phyloP scores from a whole-genome alignment of 1,284 basidiomycete genomes.

The Cutaneotrichosporon cavernicola region DNA sequence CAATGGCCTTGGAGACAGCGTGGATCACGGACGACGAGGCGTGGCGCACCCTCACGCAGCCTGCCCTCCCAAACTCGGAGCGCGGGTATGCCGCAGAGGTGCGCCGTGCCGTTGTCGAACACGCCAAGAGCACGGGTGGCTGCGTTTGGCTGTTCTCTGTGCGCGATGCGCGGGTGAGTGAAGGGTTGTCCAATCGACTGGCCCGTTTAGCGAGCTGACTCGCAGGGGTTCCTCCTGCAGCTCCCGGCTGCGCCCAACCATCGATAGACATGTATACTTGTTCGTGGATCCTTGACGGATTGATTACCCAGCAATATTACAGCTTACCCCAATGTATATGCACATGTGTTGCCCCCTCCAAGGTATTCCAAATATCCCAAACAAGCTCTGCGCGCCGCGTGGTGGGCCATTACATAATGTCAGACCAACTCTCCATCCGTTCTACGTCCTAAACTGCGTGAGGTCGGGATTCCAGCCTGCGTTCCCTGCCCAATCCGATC shows the following conservation, averaged over 20 bases:
- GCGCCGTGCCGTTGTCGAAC: conserved; percentile 31
- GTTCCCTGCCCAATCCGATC: neutral
- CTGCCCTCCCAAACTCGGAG: conserved; percentile 29
- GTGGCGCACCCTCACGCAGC: conserved; percentile 36
- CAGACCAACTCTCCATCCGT: too few relatives aligned
- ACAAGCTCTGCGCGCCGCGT: too few relatives aligned
- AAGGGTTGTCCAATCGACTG: neutral
- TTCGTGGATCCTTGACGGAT: neutral
- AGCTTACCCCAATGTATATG: neutral
- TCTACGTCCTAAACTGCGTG: neutral
- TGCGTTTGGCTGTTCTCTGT: conserved; percentile 62
- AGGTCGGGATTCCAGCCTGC: conserved; percentile 1
- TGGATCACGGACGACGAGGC: conserved; percentile 50
- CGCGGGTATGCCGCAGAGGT: conserved; percentile 40
- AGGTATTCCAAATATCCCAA: too few relatives aligned
- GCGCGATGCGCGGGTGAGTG: conserved; percentile 40
- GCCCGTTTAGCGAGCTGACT: neutral
- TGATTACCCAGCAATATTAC: neutral
- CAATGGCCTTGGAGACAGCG: conserved; percentile 38
- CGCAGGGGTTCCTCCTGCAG: conserved; percentile 21
- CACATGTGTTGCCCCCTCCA: conserved; percentile 3
- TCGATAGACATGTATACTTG: neutral
- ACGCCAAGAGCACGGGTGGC: conserved; percentile 12
- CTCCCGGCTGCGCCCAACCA: neutral
- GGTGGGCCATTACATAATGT: too few relatives aligned